phyloP scores from a whole-genome alignment of 331 rosid genomes.

The Ulmus americana region DNA sequence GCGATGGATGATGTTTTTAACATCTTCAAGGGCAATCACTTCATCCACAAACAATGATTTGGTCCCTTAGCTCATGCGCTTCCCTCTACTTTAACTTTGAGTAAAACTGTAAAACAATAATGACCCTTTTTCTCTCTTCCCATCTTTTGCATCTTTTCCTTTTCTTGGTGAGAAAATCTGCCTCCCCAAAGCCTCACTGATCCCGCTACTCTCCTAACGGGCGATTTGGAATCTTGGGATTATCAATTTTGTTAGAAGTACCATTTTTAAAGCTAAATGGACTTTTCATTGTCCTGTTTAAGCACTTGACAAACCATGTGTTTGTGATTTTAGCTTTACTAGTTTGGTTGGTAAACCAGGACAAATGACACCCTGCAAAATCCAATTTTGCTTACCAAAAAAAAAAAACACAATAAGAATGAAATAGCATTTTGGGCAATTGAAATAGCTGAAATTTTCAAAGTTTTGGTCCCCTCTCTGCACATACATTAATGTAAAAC shows the following conservation, averaged over 20 bases:
- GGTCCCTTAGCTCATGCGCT: slow-evolving; percentile 34
- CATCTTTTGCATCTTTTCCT: slow-evolving; percentile 15
- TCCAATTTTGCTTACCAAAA: not conserved
- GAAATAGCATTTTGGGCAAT: not conserved
- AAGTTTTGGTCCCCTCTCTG: slow-evolving; percentile 35
- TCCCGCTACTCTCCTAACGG: not conserved
- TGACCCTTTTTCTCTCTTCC: slow-evolving; percentile 21
- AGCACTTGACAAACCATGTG: slow-evolving; percentile 5
- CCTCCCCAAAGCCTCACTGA: slow-evolving; percentile 12
- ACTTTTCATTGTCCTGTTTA: slow-evolving; percentile 9
- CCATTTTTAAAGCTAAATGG: not conserved
- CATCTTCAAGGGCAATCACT: slow-evolving; percentile 42
- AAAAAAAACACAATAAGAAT: not conserved
- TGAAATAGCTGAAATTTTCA: not conserved
- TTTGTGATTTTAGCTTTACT: not conserved
- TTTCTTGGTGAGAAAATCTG: slow-evolving; percentile 25
- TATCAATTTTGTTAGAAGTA: not conserved
- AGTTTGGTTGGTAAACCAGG: not conserved
- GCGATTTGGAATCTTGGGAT: not conserved
- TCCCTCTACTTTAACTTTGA: slow-evolving; percentile 28
- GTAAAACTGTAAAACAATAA: slow-evolving; percentile 26
- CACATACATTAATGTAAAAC: slow-evolving; percentile 17
- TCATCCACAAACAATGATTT: slow-evolving; percentile 38
- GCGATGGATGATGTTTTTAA: slow-evolving; percentile 43
- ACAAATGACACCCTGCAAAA: slow-evolving; percentile 7